Conservation (phyloP, 2,329 filamentous ascomycete species). For the Saccharata proteae region DNA sequence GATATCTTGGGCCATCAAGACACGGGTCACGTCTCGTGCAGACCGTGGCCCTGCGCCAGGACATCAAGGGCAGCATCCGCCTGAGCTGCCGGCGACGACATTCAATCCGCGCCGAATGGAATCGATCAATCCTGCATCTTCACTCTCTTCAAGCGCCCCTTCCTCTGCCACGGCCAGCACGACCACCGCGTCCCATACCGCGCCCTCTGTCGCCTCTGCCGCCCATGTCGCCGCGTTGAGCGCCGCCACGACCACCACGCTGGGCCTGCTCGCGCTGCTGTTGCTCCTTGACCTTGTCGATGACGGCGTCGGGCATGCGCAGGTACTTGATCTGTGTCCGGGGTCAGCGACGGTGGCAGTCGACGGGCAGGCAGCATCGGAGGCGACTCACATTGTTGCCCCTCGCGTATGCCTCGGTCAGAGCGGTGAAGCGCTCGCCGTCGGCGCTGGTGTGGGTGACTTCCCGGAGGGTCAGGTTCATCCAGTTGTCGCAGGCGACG, state of each 20-base stretch:
- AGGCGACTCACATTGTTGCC: constrained; percentile 74
- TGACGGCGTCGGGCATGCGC: constrained; percentile 89
- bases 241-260: constrained; percentile 54
- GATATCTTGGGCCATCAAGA: too few relatives aligned
- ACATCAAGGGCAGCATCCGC: too few relatives aligned
- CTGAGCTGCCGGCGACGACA: too few relatives aligned
- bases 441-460: constrained; percentile 94
- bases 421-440: constrained; percentile 81
- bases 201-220: constrained; percentile 36
- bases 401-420: constrained; percentile 91
- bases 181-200: constrained; percentile 36
- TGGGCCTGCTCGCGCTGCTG: constrained; percentile 56
- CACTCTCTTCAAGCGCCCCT: constrained; percentile 30
- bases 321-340: constrained; percentile 84
- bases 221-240: constrained; percentile 42
- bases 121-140: too few relatives aligned
- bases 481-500: constrained; percentile 97
- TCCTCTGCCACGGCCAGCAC: constrained; percentile 40
- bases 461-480: constrained; percentile 96
- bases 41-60: too few relatives aligned
- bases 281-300: constrained; percentile 86
- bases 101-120: too few relatives aligned
- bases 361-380: neutral
- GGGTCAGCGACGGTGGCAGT: constrained; percentile 6
- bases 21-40: too few relatives aligned